A percentile compares a stretch with the other conserved stretches of the same genome.
Evolutionary conservation across 1,139 yeast genomes (phyloP).

Genomic region (Candida sp.): DNA sequence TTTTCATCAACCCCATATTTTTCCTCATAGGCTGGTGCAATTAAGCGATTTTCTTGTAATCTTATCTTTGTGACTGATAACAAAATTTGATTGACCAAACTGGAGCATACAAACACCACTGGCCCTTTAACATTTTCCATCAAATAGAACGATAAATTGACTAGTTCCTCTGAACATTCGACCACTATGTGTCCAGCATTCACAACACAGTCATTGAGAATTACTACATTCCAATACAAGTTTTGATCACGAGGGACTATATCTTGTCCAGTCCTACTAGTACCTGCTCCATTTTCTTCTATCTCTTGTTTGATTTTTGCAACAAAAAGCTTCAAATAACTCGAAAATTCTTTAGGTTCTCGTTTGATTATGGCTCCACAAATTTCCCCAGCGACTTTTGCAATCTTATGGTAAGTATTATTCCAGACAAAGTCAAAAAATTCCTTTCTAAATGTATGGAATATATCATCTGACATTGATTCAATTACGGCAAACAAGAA

Average conservation of each 20-base stretch:
- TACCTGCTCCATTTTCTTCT: slow-evolving; percentile 83
- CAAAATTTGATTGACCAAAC: slow-evolving; percentile 62
- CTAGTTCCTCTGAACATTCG: slow-evolving; percentile 42
- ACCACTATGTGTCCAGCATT: slow-evolving; percentile 58
- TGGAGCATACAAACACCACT: slow-evolving; percentile 41
- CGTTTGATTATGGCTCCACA: slow-evolving; percentile 68
- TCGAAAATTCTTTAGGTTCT: slow-evolving; percentile 48
- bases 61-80: slow-evolving; percentile 62
- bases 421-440: slow-evolving; percentile 55
- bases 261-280: slow-evolving; percentile 64
- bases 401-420: slow-evolving; percentile 62
- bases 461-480: slow-evolving; percentile 65
- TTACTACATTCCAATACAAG: slow-evolving; percentile 67
- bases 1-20: slow-evolving; percentile 39
- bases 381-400: slow-evolving; percentile 67
- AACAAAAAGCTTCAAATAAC: slow-evolving; percentile 42
- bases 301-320: slow-evolving; percentile 65
- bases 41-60: slow-evolving; percentile 51
- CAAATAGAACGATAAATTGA: slow-evolving; percentile 47
- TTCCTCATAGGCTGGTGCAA: slow-evolving; percentile 35
- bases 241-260: slow-evolving; percentile 76
- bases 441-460: slow-evolving; percentile 47
- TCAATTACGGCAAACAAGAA: slow-evolving; percentile 67
- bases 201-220: slow-evolving; percentile 69
- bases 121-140: slow-evolving; percentile 72